A percentile compares a stretch with the other conserved stretches of the same genome.
phyloP scores from a whole-genome alignment of 306 rosid genomes.

The Senna tora region DNA sequence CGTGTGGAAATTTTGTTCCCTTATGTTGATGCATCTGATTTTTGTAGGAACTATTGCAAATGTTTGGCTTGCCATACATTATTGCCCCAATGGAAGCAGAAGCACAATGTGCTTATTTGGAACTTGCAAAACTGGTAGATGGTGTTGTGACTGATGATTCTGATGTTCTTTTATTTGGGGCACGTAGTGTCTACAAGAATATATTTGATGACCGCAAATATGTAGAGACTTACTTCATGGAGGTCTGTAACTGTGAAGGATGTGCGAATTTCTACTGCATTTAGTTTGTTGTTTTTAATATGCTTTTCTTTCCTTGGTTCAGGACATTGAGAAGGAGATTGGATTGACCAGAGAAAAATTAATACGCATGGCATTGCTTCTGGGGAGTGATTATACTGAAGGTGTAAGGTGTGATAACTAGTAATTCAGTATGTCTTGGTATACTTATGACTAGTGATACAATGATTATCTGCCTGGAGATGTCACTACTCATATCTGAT shows the following conservation, averaged over 20 bases:
- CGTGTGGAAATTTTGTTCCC: slow-evolving; percentile 21
- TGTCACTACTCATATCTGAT: slow-evolving; percentile 21
- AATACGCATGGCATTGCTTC: slow-evolving; percentile 85
- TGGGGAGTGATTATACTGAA: slow-evolving; percentile 98
- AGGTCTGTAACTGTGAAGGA: slow-evolving; percentile 56
- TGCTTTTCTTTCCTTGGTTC: slow-evolving; percentile 36
- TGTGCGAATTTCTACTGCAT: slow-evolving; percentile 4
- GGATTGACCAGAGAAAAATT: slow-evolving; percentile 79
- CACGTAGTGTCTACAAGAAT: slow-evolving; percentile 89
- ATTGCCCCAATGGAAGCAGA: slow-evolving; percentile 99
- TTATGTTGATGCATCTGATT: slow-evolving; percentile 33
- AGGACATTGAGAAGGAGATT: slow-evolving; percentile 95
- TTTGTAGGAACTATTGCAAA: slow-evolving; percentile 88
- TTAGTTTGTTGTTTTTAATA: slow-evolving; percentile 7
- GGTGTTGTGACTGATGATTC: slow-evolving; percentile 99
- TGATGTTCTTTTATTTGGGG: slow-evolving; percentile 90
- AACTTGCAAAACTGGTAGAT: slow-evolving; percentile 82
- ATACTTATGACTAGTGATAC: slow-evolving; percentile 35
- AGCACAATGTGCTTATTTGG: slow-evolving; percentile 96
- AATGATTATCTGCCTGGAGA: slow-evolving; percentile 20
- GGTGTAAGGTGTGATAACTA: slow-evolving; percentile 75
- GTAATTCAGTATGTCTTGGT: slow-evolving; percentile 28
- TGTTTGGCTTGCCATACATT: slow-evolving; percentile 96
- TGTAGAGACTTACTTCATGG: slow-evolving; percentile 93
- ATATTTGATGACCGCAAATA: slow-evolving; percentile 97